Evolutionary conservation across 73 alveolate species (phyloP), one percentile per base, ranked within the genome.

Genomic region (Paramecium pentaurelia): DNA sequence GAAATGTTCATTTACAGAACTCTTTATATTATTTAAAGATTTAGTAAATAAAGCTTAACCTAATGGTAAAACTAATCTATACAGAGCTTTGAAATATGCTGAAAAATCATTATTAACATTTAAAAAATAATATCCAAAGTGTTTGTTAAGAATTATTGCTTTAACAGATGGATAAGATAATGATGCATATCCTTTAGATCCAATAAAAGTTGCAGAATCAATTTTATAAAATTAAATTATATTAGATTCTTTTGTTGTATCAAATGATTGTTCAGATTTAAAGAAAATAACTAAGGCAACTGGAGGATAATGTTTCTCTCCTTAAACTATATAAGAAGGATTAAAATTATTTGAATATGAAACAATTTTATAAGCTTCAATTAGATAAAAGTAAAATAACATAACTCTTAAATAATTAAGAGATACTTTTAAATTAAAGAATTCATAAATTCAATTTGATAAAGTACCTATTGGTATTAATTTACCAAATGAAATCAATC

Each of bases 101-200:
- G 75, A 42, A 30, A 54, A 88, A 4, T 20, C 58, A 12, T 71
- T 93, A 28, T 37, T 86, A 28, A 28, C 12, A 71, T 44, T 93
- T 10, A 93, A 73, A 27, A 9, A 86, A 73, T 30, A 27, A 87
- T 93, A 93, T 70, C 96, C 97, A 45, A 92, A 92, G 44, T 64
- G 86, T 22, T n/a, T 64, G 9, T 47, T 86, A 22, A 71, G 97
- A 22, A 47, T 94, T 44, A 68, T 92, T 60, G 93, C 94, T 22
- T 77, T 94, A 30, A 84, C 95, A 22, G 95, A 94, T 86, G 97
- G 97, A 20, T 92, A 86, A 42, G 97, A 94, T 64, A 92, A 86
- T 58, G 42, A 28, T 32, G 20, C 9, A 34, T 8, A 80, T 11
- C 14, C 32, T 14, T 42, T 45, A 36, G 51, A 60, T 30, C 86